These are phyloP conservation scores for Beauveria bassiana DNA, from an alignment of 2,329 filamentous ascomycete genomes.

Conservation along the genomic window DNA sequence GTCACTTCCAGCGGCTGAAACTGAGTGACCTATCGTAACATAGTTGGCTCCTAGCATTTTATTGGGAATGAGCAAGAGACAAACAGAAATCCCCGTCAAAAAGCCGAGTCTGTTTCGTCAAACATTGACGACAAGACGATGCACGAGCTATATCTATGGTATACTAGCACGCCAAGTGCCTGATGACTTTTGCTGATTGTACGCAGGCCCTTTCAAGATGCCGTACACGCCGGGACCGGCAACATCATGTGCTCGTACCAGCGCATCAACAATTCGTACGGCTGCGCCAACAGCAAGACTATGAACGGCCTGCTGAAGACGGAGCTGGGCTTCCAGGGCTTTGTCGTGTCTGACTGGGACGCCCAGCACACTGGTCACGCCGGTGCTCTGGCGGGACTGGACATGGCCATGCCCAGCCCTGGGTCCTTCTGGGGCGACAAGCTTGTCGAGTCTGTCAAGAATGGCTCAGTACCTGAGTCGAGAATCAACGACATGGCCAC, in stretches of 20 bases:
- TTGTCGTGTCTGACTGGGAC: slow-evolving; percentile 60
- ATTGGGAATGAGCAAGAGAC: slow-evolving; percentile 71
- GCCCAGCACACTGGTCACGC: slow-evolving; percentile 59
- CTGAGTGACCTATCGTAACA: not conserved
- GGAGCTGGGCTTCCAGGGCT: slow-evolving; percentile 55
- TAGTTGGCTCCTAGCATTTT: slow-evolving; percentile 45
- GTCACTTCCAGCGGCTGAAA: not conserved
- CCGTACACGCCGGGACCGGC: slow-evolving; percentile 52
- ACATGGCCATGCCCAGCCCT: slow-evolving; percentile 59
- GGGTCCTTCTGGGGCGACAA: slow-evolving; percentile 41
- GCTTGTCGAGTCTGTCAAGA: slow-evolving; percentile 49
- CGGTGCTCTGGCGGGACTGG: slow-evolving; percentile 56
- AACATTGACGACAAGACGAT: slow-evolving; percentile 56
- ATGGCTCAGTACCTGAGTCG: slow-evolving; percentile 48
- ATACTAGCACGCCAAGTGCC: not conserved
- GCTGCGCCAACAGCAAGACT: slow-evolving; percentile 60
- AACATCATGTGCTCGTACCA: slow-evolving; percentile 60
- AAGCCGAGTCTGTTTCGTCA: slow-evolving; percentile 42
- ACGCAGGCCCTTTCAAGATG: slow-evolving; percentile 59
- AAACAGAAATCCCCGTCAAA: slow-evolving; percentile 51
- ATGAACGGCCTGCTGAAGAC: slow-evolving; percentile 60
- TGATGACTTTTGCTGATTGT: not conserved
- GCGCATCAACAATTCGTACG: slow-evolving; percentile 63
- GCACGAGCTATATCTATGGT: slow-evolving; percentile 60
- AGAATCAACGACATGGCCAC: slow-evolving; percentile 56